These are phyloP conservation scores for Pseudonectria buxi DNA, from an alignment of 2,329 filamentous ascomycete species.

Conservation along the genomic window DNA sequence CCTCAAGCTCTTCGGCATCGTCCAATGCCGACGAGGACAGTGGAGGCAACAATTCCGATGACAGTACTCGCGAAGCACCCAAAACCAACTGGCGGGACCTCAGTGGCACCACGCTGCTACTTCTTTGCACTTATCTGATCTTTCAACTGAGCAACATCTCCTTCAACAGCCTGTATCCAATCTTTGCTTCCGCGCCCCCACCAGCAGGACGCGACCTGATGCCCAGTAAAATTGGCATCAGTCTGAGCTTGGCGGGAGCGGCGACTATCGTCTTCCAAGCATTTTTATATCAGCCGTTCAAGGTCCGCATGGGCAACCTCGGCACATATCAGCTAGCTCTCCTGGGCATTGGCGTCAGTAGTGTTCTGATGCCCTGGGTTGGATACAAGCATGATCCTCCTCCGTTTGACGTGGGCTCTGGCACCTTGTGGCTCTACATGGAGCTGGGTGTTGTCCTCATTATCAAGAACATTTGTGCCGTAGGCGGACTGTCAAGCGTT, in stretches of 20 bases:
- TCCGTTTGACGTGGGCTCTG: slow-evolving; percentile 51
- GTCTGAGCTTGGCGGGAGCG: slow-evolving; percentile 74
- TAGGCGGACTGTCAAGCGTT: slow-evolving; percentile 84
- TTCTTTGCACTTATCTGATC: slow-evolving; percentile 80
- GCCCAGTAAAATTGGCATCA: slow-evolving; percentile 77
- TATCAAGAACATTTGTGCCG: slow-evolving; percentile 82
- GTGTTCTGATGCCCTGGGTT: slow-evolving; percentile 83
- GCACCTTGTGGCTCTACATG: slow-evolving; percentile 65
- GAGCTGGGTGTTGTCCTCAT: slow-evolving; percentile 78
- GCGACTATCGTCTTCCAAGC: slow-evolving; percentile 89
- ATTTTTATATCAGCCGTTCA: slow-evolving; percentile 71
- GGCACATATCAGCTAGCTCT: slow-evolving; percentile 75
- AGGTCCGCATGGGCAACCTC: slow-evolving; percentile 75
- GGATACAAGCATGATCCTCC: slow-evolving; percentile 62
- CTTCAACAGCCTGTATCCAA: slow-evolving; percentile 91
- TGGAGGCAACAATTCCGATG: slow-evolving; percentile 23
- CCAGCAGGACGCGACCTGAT: slow-evolving; percentile 72
- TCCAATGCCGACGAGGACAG: slow-evolving; percentile 22
- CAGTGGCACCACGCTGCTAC: slow-evolving; percentile 72
- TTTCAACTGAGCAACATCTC: slow-evolving; percentile 93
- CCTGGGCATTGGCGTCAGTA: slow-evolving; percentile 72
- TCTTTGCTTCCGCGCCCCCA: slow-evolving; percentile 70
- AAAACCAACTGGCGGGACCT: slow-evolving; percentile 45
- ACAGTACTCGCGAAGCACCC: slow-evolving; percentile 9
- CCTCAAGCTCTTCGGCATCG: slow-evolving; percentile 17